Evolutionary conservation across 2,329 filamentous ascomycete species (phyloP), one percentile per base, ranked within the genome.

Genomic region (Aspergillus amoenus): DNA sequence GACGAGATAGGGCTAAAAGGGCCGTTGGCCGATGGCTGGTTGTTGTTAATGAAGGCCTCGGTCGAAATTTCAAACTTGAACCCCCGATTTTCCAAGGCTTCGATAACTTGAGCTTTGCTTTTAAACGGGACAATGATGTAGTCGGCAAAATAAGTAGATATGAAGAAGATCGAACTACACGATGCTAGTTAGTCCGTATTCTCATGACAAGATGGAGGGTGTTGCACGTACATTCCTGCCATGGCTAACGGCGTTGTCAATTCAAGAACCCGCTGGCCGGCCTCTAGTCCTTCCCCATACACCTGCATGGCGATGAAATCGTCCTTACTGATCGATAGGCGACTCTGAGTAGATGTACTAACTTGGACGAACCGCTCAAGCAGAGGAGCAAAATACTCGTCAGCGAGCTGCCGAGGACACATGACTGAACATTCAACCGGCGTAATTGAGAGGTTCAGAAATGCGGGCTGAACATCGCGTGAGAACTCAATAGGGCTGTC

Each of bases 111-210:
- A 24, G 83, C 78, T 50, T 88, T 86, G 67, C 89, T 86, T 69
- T 87, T 89, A 52, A 82, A 82, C 0, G 94, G 93, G 1, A 97
- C 91, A 37, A 97, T 83, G 66, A 99, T 95, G 75, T 96, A 97
- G 77, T 99, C 93, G 34, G 90, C 94, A 76, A 96, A 97, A 76
- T 97, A 99, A 32, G 92, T 97, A 3, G 93, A 97, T 73, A 97
- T 96, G 82, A 97, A 97, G 80, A 97, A 97, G 70, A 99, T 96
- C 52, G 93, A 90, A 52, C 84, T 86, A 46, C 18, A 17, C 17
- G 34, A 27, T 24, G 7, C 34, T 15, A 37, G 50, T 59, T 49
- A 61, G 53, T 30, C 37, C 17, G 17, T 46, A 32, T 13, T 46
- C 50, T 42, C 21, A 22, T 5, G 4, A 18, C 8, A 13, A n/a